Evolutionary conservation across 2,329 filamentous ascomycete species (phyloP).

Genomic region (Fusarium odoratissimum): DNA sequence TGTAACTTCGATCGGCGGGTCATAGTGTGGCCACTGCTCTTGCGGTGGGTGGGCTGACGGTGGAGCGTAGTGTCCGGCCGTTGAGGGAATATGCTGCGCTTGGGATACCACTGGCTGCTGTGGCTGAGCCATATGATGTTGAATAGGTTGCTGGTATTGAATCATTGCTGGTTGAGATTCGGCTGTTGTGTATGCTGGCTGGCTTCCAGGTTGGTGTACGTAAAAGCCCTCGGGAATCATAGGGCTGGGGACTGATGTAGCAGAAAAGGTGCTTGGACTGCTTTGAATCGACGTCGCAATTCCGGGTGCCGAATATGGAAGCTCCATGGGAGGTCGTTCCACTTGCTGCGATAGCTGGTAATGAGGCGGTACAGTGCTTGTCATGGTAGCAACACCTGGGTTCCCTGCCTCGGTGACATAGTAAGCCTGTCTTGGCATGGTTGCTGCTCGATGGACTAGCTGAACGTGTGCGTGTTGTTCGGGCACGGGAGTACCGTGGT

Average conservation of each 20-base stretch:
- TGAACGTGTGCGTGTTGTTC: constrained; percentile 59
- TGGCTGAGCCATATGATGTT: constrained; percentile 50
- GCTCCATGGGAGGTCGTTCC: constrained; percentile 60
- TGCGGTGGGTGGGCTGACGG: constrained; percentile 56
- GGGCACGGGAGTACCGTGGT: constrained; percentile 55
- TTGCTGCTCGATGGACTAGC: constrained; percentile 62
- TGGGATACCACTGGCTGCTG: constrained; percentile 53
- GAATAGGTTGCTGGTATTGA: constrained; percentile 57
- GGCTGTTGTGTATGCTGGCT: constrained; percentile 61
- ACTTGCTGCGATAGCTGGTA: constrained; percentile 65
- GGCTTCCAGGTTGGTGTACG: constrained; percentile 63
- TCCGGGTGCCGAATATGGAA: constrained; percentile 62
- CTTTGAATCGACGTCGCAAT: constrained; percentile 65
- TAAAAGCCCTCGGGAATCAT: constrained; percentile 67
- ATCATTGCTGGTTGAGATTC: constrained; percentile 57
- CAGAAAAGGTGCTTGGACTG: constrained; percentile 69
- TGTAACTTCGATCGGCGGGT: constrained; percentile 67
- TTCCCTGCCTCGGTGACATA: constrained; percentile 73
- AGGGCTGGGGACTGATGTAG: constrained; percentile 65
- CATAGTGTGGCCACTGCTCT: constrained; percentile 69
- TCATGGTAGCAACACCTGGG: constrained; percentile 71
- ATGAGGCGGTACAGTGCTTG: constrained; percentile 60
- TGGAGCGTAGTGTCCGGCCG: constrained; percentile 51
- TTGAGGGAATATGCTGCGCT: constrained; percentile 43
- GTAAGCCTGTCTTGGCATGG: constrained; percentile 60